These are phyloP conservation scores for Diaporthe nobilis DNA, from an alignment of 2,329 filamentous ascomycete genomes.

Conservation along the genomic window DNA sequence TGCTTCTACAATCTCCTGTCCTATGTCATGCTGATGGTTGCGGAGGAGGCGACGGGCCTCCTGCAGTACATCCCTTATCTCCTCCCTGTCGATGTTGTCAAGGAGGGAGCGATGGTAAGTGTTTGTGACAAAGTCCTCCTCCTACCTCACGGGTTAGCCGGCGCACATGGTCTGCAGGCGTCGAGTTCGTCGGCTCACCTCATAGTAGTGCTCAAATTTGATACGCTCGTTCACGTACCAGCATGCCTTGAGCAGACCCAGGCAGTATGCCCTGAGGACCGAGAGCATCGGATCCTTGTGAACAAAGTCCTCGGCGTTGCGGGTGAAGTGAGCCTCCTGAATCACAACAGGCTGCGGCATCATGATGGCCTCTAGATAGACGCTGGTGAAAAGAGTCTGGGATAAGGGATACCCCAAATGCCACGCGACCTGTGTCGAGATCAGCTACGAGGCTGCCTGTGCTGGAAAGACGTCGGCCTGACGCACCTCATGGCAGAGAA, in stretches of 20 bases:
- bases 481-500: constrained; percentile 87
- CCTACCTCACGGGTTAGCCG: constrained; percentile 63
- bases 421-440: constrained; percentile 83
- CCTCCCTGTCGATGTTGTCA: constrained; percentile 69
- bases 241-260: constrained; percentile 87
- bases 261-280: constrained; percentile 86
- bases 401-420: constrained; percentile 95
- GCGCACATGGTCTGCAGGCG: background rate
- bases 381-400: constrained; percentile 92
- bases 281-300: constrained; percentile 65
- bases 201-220: constrained; percentile 88
- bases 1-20: constrained; percentile 63
- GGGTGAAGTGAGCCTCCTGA: constrained; percentile 74
- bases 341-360: constrained; percentile 77
- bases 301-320: constrained; percentile 49
- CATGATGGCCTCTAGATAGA: constrained; percentile 88
- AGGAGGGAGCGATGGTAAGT: constrained; percentile 87
- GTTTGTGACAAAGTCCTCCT: constrained; percentile 97
- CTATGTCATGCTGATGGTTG: constrained; percentile 55
- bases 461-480: background rate
- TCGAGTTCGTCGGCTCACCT: constrained; percentile 66
- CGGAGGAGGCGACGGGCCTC: constrained; percentile 68
- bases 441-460: background rate
- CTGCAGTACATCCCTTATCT: constrained; percentile 69
- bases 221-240: constrained; percentile 83